Percentiles rank a stretch among this genome's conserved stretches.
Evolutionary conservation across 257 asterid genomes (phyloP).

Genomic region (Nicotiana attenuata): DNA sequence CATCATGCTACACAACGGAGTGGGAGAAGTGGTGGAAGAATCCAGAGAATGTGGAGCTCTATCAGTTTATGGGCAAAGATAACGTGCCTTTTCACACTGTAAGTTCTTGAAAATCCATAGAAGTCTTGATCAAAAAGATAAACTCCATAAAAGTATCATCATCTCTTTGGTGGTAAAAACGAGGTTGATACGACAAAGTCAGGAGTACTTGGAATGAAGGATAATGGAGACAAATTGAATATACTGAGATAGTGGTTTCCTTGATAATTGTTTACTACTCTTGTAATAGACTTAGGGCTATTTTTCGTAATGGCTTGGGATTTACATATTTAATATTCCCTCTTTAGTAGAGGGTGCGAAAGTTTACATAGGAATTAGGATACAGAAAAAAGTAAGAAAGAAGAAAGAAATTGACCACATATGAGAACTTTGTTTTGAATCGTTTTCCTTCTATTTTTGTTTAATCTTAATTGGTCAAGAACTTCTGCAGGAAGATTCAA

Average conservation of each 20-base stretch:
- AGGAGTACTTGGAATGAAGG: not conserved
- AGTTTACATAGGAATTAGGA: not conserved
- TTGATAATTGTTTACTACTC: not conserved
- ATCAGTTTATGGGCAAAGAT: constrained; percentile 97
- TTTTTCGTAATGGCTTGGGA: not conserved
- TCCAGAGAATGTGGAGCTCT: constrained; percentile 86
- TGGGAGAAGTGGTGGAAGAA: constrained; percentile 99
- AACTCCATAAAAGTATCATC: not conserved
- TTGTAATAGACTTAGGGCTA: not conserved
- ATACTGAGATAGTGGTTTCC: not conserved
- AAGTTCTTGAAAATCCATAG: constrained; percentile 20
- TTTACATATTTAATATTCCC: not conserved
- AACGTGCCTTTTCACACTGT: constrained; percentile 96
- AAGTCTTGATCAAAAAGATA: not conserved
- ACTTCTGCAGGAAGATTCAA: not conserved
- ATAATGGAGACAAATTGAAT: not conserved
- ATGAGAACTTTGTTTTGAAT: not conserved
- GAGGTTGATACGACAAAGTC: not conserved
- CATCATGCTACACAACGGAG: constrained; percentile 79
- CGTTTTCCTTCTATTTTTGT: not conserved
- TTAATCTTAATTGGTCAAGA: not conserved
- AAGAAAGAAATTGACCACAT: not conserved
- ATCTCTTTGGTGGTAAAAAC: not conserved
- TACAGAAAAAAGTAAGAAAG: not conserved
- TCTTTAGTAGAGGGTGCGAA: not conserved